Conservation (phyloP, 2,329 filamentous ascomycete species). For the Fusarium compactum region DNA sequence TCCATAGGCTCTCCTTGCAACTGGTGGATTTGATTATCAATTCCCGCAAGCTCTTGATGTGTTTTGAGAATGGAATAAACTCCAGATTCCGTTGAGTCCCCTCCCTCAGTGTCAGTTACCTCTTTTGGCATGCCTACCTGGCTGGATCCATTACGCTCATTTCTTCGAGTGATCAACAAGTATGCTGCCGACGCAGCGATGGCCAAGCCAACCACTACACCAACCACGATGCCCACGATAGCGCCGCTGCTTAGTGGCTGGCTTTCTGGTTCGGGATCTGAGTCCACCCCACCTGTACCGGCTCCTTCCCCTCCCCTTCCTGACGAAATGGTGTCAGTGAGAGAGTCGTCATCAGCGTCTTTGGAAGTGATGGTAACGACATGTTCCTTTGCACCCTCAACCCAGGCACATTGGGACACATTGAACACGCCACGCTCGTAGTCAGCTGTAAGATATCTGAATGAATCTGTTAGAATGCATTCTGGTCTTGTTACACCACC, state of each 20-base stretch:
- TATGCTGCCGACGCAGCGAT: background rate
- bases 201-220: background rate
- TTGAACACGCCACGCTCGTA: conserved; percentile 3
- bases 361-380: background rate
- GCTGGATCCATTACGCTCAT: background rate
- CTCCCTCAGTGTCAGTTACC: background rate
- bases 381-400: background rate
- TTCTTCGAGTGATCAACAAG: background rate
- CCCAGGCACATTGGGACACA: background rate
- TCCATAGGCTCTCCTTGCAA: background rate
- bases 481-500: background rate
- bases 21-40: background rate
- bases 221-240: background rate
- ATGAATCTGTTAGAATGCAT: background rate
- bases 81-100: background rate
- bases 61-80: background rate
- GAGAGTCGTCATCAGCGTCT: background rate
- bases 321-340: background rate
- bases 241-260: background rate
- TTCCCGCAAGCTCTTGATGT: background rate
- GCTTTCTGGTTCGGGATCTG: background rate
- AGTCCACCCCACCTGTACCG: background rate
- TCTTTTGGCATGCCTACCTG: background rate
- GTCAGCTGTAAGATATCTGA: background rate
- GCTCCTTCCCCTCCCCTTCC: background rate